Base-by-base conservation (phyloP, 2,329 filamentous ascomycete species). In the Sporothrix sp. region DNA sequence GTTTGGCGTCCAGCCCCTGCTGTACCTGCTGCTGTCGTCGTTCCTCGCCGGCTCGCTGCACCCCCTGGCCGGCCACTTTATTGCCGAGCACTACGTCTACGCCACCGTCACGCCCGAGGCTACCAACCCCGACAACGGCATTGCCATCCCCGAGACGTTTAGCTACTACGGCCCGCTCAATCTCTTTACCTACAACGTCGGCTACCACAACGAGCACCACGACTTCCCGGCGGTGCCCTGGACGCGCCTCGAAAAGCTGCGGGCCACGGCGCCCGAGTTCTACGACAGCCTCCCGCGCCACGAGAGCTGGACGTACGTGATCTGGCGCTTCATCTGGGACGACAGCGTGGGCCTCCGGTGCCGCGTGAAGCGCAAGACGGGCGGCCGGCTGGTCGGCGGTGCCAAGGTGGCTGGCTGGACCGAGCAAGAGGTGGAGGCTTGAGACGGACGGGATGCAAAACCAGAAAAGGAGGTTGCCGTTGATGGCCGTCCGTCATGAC, bases 161-260 rank as follows among this genome's bases (percentile, higher is more conserved):
- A 91, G 85, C 43, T 98, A 98, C 76, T 98, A 98, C 65, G 93
- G 93, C 0, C 80, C 85, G 1, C 77, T 97, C 57, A 98, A 98
- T 70, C 69, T 89, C 61, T 70, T 98, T 45, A 95, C 90, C 1
- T 98, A 97, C 75, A 98, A 98, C 61, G 93, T 98, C 40, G 93
- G 93, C 48, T 72, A 96, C 62, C 93, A 98, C 73, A 98, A 98
- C 65, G 93, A 98, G 73, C 93, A 98, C 69, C 93, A 98, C 67
- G 93, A 98, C 68, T 98, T 98, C 70, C 93, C 93, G 10, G 93
- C 93, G 43, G 80, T 98, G 42, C 91, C 93, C 0, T 98, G 93
- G 93, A 96, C 89, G 9, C 76, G 85, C 28, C 76, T 98, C 35
- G 85, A 83, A 50, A 75, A 75, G 62, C 73, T 98, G 49, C 81